Conservation (phyloP, 1,139 yeast species). For the Protomyces pachydermus region DNA sequence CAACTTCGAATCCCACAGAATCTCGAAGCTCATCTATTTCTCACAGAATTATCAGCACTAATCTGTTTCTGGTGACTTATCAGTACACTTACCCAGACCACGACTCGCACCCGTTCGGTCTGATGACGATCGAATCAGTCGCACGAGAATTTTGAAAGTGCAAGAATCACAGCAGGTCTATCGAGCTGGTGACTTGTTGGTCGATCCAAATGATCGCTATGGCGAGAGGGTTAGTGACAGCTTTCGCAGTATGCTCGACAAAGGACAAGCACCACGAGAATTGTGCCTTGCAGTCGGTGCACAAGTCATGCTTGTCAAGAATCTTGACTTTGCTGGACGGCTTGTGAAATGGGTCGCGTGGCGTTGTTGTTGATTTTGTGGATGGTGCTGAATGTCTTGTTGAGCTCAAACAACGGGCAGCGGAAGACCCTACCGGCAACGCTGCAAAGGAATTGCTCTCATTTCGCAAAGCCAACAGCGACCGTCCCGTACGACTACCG, state of each 20-base stretch:
- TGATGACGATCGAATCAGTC: conserved; percentile 80
- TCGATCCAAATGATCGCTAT: neutral
- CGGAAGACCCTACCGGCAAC: neutral
- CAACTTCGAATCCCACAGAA: too few relatives aligned
- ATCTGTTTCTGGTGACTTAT: neutral
- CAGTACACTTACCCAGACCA: neutral
- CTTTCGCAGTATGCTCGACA: conserved; percentile 38
- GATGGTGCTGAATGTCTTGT: conserved; percentile 37
- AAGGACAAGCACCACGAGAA: conserved; percentile 64
- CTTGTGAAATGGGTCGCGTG: conserved; percentile 92
- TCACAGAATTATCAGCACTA: neutral
- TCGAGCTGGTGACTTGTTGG: conserved; percentile 41
- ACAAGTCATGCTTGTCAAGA: conserved; percentile 94
- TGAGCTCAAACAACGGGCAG: neutral
- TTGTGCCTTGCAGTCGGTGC: conserved; percentile 71
- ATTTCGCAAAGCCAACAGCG: conserved; percentile 54
- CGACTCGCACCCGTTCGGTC: conserved; percentile 54
- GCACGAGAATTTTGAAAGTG: conserved; percentile 49
- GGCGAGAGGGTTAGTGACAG: neutral
- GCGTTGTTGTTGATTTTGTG: conserved; percentile 73
- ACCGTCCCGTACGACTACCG: conserved; percentile 68
- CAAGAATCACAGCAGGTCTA: conserved; percentile 53
- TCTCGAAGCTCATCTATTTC: too few relatives aligned
- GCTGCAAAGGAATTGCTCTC: conserved; percentile 34
- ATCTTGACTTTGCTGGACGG: conserved; percentile 60